Conservation (phyloP, 1,139 yeast species). For the Geotrichum fermentans region DNA sequence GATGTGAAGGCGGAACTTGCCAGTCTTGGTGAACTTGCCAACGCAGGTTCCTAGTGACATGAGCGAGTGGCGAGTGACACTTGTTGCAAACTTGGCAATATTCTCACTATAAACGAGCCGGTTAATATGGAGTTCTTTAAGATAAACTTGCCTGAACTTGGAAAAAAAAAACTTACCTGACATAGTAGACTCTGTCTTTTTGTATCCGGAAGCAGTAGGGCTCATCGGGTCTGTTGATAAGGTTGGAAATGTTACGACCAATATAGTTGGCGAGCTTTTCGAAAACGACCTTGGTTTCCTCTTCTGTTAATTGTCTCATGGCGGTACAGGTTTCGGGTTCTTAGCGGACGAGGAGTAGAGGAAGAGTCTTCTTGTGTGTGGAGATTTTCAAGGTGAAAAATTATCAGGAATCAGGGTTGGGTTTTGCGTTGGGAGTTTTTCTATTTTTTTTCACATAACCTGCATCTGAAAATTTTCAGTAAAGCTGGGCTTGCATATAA, state of each 20-base stretch:
- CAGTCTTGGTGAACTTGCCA: constrained; percentile 96
- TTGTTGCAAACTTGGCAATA: constrained; percentile 82
- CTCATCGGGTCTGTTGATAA: constrained; percentile 82
- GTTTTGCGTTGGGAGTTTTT: constrained; percentile 4
- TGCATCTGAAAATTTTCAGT: constrained; percentile 4
- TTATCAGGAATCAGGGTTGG: constrained; percentile 6
- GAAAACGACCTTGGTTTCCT: constrained; percentile 91
- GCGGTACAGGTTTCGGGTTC: not conserved
- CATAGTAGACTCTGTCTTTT: constrained; percentile 93
- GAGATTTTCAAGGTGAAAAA: constrained; percentile 4
- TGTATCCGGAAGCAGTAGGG: constrained; percentile 95
- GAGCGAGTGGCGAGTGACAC: constrained; percentile 79
- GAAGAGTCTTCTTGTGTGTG: not conserved
- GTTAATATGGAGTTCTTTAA: constrained; percentile 6
- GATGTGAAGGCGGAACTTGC: constrained; percentile 90
- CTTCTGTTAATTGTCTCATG: constrained; percentile 96
- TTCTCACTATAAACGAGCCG: constrained; percentile 46
- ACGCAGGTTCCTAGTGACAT: constrained; percentile 92
- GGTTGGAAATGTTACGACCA: constrained; percentile 85
- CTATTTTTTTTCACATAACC: not conserved
- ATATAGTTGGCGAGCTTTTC: constrained; percentile 94
- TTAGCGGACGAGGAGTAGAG: not conserved
- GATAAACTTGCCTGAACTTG: not conserved
- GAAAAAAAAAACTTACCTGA: constrained; percentile 35
- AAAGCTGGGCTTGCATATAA: not conserved